phyloP scores from a whole-genome alignment of 176 grass and related monocot genomes.

The Oryza rufipogon region DNA sequence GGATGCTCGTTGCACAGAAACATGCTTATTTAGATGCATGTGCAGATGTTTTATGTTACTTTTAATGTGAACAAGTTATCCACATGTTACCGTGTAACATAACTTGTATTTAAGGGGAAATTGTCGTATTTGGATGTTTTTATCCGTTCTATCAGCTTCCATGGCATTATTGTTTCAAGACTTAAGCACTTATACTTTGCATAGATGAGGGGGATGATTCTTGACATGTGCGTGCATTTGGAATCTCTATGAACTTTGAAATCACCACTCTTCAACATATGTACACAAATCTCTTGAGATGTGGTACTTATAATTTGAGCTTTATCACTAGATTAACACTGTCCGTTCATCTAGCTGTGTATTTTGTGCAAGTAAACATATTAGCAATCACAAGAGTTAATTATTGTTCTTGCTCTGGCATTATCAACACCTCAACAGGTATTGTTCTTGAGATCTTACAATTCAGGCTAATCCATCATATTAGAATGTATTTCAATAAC shows the following conservation, averaged over 20 bases:
- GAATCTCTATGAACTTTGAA: conserved; percentile 4
- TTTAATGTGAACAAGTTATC: not conserved
- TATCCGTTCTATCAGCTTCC: conserved; percentile 1
- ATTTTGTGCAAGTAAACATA: not conserved
- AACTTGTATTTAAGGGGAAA: not conserved
- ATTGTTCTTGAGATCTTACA: conserved; percentile 1
- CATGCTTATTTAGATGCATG: not conserved
- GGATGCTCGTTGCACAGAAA: not conserved
- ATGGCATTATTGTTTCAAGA: conserved; percentile 9
- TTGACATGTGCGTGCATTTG: not conserved
- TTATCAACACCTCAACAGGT: not conserved
- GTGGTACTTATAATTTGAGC: conserved; percentile 5
- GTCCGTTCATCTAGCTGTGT: not conserved
- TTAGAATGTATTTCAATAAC: not conserved
- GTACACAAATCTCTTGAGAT: conserved; percentile 10
- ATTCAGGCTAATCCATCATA: not conserved
- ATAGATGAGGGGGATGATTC: not conserved
- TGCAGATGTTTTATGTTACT: conserved; percentile 3
- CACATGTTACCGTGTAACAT: not conserved
- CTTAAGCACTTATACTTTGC: not conserved
- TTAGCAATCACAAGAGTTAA: not conserved
- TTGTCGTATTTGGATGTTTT: not conserved
- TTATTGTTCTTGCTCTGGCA: conserved; percentile 1
- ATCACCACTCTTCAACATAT: not conserved
- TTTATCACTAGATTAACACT: conserved; percentile 6